Percentiles rank a stretch among this genome's conserved stretches.
These are phyloP conservation scores for Hsuehochloa calcarea DNA, from an alignment of 176 grass and related monocot species.

Conservation along the genomic window DNA sequence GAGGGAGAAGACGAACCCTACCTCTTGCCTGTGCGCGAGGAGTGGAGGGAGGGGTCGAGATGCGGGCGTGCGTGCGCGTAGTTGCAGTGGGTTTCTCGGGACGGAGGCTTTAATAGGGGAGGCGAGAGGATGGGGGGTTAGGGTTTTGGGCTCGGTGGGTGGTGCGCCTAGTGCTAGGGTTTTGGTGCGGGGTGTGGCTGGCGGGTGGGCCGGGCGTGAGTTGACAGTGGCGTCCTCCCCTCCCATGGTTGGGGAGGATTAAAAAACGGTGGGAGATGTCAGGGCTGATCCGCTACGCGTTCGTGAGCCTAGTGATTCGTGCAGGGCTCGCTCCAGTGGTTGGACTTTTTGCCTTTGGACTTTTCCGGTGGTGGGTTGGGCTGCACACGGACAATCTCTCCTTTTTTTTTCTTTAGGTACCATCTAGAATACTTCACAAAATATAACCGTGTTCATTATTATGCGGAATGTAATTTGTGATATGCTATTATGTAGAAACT, in stretches of 20 bases:
- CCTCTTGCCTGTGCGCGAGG: background rate
- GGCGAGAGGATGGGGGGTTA: background rate
- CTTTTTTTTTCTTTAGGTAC: no score
- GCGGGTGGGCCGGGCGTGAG: background rate
- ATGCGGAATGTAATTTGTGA: no score
- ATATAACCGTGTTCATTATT: no score
- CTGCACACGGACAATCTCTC: no score
- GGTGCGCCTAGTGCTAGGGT: constrained; percentile 32
- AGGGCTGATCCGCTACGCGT: background rate
- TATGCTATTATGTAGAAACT: no score
- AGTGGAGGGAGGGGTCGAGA: background rate
- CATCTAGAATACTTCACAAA: no score
- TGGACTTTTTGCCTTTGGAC: background rate
- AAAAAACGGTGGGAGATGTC: background rate
- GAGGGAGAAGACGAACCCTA: background rate
- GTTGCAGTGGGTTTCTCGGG: background rate
- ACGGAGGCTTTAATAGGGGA: constrained; percentile 39
- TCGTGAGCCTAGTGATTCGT: no score
- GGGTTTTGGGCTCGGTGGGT: constrained; percentile 39
- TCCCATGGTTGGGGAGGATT: background rate
- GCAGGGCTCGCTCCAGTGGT: background rate
- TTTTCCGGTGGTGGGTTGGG: background rate
- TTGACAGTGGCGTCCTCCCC: background rate
- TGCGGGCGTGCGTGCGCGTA: background rate
- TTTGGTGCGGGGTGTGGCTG: constrained; percentile 8